Conservation (phyloP, 2,329 filamentous ascomycete genomes). For the Neonectria sp. region DNA sequence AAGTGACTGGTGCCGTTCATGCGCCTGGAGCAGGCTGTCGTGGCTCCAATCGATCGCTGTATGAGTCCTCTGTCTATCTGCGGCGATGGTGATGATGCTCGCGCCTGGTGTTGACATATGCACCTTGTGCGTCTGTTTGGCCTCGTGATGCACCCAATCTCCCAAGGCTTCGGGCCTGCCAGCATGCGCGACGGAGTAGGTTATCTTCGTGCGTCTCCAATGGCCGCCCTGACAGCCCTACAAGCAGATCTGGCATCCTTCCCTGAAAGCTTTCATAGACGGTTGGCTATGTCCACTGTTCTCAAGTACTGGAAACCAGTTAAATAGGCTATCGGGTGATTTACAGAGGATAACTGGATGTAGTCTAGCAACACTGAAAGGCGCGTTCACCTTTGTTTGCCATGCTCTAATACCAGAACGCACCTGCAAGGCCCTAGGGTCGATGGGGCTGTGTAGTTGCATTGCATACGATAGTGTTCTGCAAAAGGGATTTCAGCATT, state of each 20-base stretch:
- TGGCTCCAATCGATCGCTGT: constrained; percentile 43
- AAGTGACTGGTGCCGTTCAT: constrained; percentile 43
- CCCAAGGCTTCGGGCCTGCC: neutral
- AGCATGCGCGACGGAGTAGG: constrained; percentile 3
- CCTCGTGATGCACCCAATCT: constrained; percentile 23
- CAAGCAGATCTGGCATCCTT: constrained; percentile 6
- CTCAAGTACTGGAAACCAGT: too few relatives aligned
- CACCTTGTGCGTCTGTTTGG: constrained; percentile 28
- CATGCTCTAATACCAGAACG: neutral
- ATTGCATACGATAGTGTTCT: neutral
- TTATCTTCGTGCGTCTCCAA: constrained; percentile 12
- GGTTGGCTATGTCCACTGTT: too few relatives aligned
- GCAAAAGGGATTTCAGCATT: too few relatives aligned
- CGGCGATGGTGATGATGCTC: constrained; percentile 22
- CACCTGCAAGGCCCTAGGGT: neutral
- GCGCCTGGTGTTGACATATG: constrained; percentile 35
- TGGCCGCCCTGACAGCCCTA: constrained; percentile 2
- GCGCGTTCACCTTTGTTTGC: neutral
- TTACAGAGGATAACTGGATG: neutral
- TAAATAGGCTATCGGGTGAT: neutral
- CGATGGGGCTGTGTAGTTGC: neutral
- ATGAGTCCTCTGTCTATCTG: neutral
- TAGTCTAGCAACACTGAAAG: neutral
- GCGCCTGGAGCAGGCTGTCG: constrained; percentile 40
- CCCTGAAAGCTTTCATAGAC: too few relatives aligned